Evolutionary conservation across 192 early-diverging fungal species (phyloP), one percentile per base, ranked within the genome.

Genomic region (Coemansia sp.): DNA sequence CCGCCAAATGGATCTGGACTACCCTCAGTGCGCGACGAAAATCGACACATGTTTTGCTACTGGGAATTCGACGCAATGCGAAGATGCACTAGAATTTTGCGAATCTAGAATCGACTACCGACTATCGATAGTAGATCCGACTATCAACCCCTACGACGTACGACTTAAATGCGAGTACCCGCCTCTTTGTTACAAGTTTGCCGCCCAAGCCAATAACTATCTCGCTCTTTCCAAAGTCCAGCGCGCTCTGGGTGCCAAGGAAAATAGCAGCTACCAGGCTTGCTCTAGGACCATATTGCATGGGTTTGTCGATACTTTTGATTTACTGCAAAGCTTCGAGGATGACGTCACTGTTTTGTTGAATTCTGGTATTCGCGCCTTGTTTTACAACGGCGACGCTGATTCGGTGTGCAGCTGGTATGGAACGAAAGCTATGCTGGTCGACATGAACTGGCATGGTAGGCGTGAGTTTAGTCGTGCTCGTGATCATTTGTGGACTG

Each of bases 91-190:
- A 30, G 65, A 59, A 20, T 93, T 91, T 84, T 95, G 93, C 76
- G 86, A 92, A 82, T 84, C 85, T 62, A 34, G 59, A 8, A 86
- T 94, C 69, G 87, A 92, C 60, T 65, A 65, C 39, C 89, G 35
- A 8, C 58, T 59, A 8, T 59, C 91, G 11, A 93, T 91, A 77
- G 88, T 89, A 62, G 76, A 90, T 61, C 85, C 90, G 18, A 88
- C 87, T 6, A 75, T 86, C 73, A 97, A 97, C 76, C 90, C 92
- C 53, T 98, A 98, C 77, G 97, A 98, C 75, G 90, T 98, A 16
- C 89, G 95, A 64, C 83, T 76, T 41, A 83, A 90, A 52, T 97
- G 96, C 79, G 87, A 92, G 64, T 86, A 85, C 67, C 80, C 78
- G 38, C 20, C 40, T 0, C 86, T 96, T 8, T 98, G 95, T 86